phyloP scores from a whole-genome alignment of 1,284 basidiomycete genomes.

The Stereum hirsutum region DNA sequence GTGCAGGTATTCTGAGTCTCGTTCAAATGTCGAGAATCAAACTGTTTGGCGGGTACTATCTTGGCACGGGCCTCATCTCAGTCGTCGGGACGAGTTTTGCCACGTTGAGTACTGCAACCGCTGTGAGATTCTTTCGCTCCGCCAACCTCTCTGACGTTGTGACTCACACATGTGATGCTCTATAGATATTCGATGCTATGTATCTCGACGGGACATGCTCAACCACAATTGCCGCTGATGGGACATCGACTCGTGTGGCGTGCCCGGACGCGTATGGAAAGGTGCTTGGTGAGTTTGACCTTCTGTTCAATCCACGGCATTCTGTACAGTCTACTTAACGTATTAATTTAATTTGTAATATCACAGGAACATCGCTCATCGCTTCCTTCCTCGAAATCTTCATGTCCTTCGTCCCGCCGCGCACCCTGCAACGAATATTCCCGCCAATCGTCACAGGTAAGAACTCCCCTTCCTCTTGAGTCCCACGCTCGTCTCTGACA shows the following conservation, averaged over 20 bases:
- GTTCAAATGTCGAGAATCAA: constrained; percentile 67
- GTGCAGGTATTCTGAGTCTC: constrained; percentile 58
- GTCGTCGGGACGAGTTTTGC: constrained; percentile 86
- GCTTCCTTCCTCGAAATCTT: constrained; percentile 78
- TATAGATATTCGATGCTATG: constrained; percentile 56
- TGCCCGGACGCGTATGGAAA: constrained; percentile 80
- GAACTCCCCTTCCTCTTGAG: constrained; percentile 10
- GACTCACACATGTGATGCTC: not conserved
- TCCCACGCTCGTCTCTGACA: not conserved
- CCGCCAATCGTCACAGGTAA: constrained; percentile 74
- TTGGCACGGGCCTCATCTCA: constrained; percentile 73
- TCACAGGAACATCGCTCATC: constrained; percentile 62
- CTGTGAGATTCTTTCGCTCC: constrained; percentile 30
- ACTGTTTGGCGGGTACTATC: constrained; percentile 51
- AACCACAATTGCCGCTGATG: constrained; percentile 45
- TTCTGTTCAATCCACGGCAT: not conserved
- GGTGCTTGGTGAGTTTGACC: constrained; percentile 49
- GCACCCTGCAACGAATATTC: constrained; percentile 60
- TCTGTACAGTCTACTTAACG: not conserved
- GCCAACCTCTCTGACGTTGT: not conserved
- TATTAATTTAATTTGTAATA: not conserved
- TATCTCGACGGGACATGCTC: constrained; percentile 77
- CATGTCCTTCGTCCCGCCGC: constrained; percentile 65
- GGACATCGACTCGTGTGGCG: constrained; percentile 45
- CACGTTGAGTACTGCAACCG: constrained; percentile 66